Conservation (phyloP, 2,329 filamentous ascomycete genomes). For the Setomelanomma holmii region DNA sequence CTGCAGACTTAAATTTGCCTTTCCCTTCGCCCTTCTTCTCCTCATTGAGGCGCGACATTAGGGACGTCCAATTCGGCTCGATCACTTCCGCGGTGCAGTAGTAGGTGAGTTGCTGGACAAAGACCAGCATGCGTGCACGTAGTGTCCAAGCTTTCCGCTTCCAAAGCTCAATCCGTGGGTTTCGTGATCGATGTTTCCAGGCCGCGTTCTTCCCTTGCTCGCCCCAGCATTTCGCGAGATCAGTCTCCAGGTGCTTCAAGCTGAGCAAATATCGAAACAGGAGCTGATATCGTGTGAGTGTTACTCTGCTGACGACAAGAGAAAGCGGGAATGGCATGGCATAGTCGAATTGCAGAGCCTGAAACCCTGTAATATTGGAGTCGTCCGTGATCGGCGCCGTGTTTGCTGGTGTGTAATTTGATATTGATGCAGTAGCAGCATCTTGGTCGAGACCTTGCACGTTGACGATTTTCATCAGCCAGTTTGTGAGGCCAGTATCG, state of each 20-base stretch:
- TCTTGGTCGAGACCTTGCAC: conserved; percentile 95
- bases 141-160: conserved; percentile 92
- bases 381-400: conserved; percentile 68
- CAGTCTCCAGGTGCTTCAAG: conserved; percentile 84
- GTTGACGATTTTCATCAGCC: conserved; percentile 93
- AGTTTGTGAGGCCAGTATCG: conserved; percentile 89
- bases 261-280: conserved; percentile 94
- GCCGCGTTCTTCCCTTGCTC: conserved; percentile 81
- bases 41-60: conserved; percentile 82
- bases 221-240: conserved; percentile 87
- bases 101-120: conserved; percentile 94
- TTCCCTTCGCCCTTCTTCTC: conserved; percentile 60
- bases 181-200: conserved; percentile 82
- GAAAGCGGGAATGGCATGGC: conserved; percentile 93
- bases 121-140: conserved; percentile 92
- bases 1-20: conserved; percentile 45
- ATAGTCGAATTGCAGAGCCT: conserved; percentile 93
- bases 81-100: conserved; percentile 98
- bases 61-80: conserved; percentile 93
- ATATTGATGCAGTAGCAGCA: conserved; percentile 64
- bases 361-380: conserved; percentile 88
- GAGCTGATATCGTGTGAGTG: conserved; percentile 94
- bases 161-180: conserved; percentile 82
- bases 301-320: conserved; percentile 93
- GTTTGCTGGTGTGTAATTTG: conserved; percentile 75